Base-by-base conservation (phyloP, 805 yeast species). In the Blastobotrys parvus region DNA sequence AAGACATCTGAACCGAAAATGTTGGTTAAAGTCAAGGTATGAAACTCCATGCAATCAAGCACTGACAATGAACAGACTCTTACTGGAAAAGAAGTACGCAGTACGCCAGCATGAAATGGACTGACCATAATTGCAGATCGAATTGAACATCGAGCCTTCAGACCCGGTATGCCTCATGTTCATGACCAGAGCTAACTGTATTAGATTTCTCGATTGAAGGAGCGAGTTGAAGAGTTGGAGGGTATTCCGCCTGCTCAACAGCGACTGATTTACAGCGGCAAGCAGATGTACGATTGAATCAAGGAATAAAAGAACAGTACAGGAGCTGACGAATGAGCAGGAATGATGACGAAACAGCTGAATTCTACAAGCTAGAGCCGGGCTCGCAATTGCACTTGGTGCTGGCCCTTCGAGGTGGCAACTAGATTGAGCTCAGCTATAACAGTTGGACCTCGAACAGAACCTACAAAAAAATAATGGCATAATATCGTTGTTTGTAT, bases 171-270 rank as follows among this genome's bases (percentile, higher is more conserved):
- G 74, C 62, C n/a, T n/a, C n/a, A n/a, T n/a, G n/a, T n/a, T n/a
- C n/a, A 18, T n/a, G 36, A 13, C 8, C 8, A 5, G n/a, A n/a
- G 34, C 18, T n/a, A 19, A 16, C 8, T 11, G 13, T 18, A 30
- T 36, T 22, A 35, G 40, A n/a, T 37, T 45, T 73, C 77, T 48
- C 76, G 82, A 39, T 78, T 90, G 64, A 90, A 90, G 64, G 97
- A 90, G 60, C 75, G 82, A 59, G 77, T 90, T 68, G 97, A 92
- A 62, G 96, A 90, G 58, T 86, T 86, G 56, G 97, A 90, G 61
- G 98, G 97, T 1, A 90, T 90, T 44, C 96, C 97, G 2, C 97
- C 97, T 8, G 78, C 84, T 23, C 98, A 90, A 65, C 98, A 92
- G 64, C 77, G 95, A 53, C 77, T 90, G 51, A 81, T 90, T 55